These are phyloP conservation scores for Glycyrrhiza uralensis DNA, from an alignment of 306 rosid genomes.

Conservation along the genomic window DNA sequence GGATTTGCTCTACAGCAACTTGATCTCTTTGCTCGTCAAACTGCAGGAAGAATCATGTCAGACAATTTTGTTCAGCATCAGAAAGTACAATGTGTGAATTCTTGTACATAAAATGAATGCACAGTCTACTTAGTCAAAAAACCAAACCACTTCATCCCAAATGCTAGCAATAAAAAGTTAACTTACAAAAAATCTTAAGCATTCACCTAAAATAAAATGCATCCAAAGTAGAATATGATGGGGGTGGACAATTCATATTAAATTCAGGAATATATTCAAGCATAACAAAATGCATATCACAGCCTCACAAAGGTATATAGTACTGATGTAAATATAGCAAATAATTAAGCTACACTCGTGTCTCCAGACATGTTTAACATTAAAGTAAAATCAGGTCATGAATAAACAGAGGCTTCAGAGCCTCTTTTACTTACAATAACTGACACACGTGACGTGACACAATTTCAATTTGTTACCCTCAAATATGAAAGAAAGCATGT, in stretches of 20 bases:
- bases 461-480: neutral
- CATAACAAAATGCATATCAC: neutral
- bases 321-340: neutral
- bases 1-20: conserved; percentile 82
- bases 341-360: neutral
- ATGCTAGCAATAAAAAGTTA: neutral
- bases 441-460: neutral
- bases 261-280: neutral
- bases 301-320: conserved; percentile 8
- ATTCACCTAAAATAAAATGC: neutral
- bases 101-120: neutral
- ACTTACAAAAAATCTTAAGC: neutral
- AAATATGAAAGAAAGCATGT: neutral
- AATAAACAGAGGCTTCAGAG: neutral
- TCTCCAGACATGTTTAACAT: neutral
- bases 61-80: conserved; percentile 20
- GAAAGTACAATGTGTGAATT: neutral
- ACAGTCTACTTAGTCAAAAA: neutral
- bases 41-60: conserved; percentile 37
- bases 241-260: neutral
- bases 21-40: conserved; percentile 93
- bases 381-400: neutral
- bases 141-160: neutral
- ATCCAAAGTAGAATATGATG: neutral
- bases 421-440: neutral